These are phyloP conservation scores for Radiomyces spectabilis DNA, from an alignment of 192 early-diverging fungal genomes.

Conservation along the genomic window DNA sequence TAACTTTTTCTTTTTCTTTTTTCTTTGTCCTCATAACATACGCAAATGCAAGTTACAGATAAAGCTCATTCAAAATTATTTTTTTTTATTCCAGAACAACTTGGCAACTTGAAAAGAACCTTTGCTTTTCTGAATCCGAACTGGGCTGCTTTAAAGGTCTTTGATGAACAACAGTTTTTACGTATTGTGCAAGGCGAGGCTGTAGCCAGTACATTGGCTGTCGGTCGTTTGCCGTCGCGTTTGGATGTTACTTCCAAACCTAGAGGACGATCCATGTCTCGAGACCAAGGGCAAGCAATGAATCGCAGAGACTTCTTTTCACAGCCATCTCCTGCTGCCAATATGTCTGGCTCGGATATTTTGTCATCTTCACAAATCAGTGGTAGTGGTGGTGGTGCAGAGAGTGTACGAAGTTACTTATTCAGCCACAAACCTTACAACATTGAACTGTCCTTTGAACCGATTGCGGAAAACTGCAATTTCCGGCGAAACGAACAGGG, in stretches of 20 bases:
- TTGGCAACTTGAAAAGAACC: slow-evolving; percentile 15
- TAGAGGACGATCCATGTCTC: no score
- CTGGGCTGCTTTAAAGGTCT: slow-evolving; percentile 30
- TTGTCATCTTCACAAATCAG: not conserved
- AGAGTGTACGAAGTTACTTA: no score
- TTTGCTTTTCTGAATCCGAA: slow-evolving; percentile 23
- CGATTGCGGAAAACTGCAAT: no score
- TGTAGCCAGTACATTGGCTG: not conserved
- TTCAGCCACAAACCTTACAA: no score
- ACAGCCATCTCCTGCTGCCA: not conserved
- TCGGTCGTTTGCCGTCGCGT: not conserved
- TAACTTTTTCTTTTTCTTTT: not conserved
- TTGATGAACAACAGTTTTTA: slow-evolving; percentile 28
- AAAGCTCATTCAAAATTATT: not conserved
- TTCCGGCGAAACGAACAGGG: no score
- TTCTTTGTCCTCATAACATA: not conserved
- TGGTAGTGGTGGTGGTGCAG: no score
- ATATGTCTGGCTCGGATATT: not conserved
- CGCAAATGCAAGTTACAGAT: not conserved
- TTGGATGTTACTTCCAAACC: no score
- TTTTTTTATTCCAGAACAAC: slow-evolving; percentile 11
- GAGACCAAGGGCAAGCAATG: not conserved
- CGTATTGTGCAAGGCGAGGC: slow-evolving; percentile 22
- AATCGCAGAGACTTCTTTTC: not conserved
- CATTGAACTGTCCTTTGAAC: no score